Percentiles rank a stretch among this genome's conserved stretches.
Evolutionary conservation across 352 stramenopile species (phyloP).

Genomic region (Globisporangium sylvaticum): DNA sequence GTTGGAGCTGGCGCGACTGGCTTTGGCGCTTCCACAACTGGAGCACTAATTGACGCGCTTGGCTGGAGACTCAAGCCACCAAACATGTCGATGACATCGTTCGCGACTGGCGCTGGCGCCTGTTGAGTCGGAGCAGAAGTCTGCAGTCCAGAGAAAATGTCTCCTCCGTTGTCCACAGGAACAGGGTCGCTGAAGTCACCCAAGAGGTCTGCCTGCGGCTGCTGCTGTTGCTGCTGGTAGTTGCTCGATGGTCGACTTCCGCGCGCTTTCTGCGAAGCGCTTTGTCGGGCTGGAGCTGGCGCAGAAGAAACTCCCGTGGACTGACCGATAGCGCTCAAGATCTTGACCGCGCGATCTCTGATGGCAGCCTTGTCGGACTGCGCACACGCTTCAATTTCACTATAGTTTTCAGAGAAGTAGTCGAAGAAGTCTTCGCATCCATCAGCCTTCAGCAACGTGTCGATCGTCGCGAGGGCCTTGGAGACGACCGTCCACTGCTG

Average conservation of each 20-base stretch:
- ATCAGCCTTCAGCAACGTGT: conserved; percentile 74
- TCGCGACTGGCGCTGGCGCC: conserved; percentile 25
- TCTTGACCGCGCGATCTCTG: conserved; percentile 71
- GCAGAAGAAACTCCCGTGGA: conserved; percentile 26
- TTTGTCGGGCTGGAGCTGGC: conserved; percentile 11
- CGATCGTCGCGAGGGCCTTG: conserved; percentile 93
- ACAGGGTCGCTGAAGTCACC: conserved; percentile 59
- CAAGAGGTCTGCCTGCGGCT: conserved; percentile 62
- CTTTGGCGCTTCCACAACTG: conserved; percentile 7
- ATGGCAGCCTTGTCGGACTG: conserved; percentile 78
- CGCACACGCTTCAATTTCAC: conserved; percentile 67
- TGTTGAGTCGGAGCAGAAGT: conserved; percentile 31
- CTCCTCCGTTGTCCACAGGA: conserved; percentile 24
- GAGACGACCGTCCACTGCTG: conserved; percentile 88
- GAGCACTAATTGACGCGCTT: conserved; percentile 24
- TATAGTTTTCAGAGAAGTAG: conserved; percentile 80
- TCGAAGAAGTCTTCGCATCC: conserved; percentile 83
- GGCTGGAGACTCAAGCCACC: conserved; percentile 61
- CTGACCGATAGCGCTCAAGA: conserved; percentile 58
- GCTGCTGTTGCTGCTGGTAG: conserved; percentile 30
- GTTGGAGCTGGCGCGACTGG: conserved; percentile 16
- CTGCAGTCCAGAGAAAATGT: conserved; percentile 63
- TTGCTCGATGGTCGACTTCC: conserved; percentile 9
- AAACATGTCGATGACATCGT: conserved; percentile 69
- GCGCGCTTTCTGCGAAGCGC: conserved; percentile 11